A percentile compares a stretch with the other conserved stretches of the same genome.
Conservation (phyloP, 768 basidiomycete genomes). For the Suillus luteus region DNA sequence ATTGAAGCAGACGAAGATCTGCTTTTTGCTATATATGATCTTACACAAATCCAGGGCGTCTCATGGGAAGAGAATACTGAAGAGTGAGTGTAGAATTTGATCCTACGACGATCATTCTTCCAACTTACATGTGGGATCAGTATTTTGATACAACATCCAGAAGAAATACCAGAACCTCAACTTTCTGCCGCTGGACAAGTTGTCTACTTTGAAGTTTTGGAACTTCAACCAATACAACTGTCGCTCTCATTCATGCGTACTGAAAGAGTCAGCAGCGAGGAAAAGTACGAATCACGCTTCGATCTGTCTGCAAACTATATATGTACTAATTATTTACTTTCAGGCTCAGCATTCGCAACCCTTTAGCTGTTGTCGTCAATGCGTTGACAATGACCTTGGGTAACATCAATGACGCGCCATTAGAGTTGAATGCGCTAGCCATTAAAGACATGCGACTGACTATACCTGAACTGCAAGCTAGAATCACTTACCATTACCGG, state of each 20-base stretch:
- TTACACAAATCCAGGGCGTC: slow-evolving; percentile 87
- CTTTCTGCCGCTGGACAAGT: slow-evolving; percentile 69
- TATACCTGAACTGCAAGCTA: slow-evolving; percentile 77
- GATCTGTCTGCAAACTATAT: not conserved
- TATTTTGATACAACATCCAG: slow-evolving; percentile 69
- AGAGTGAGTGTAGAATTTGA: slow-evolving; percentile 55
- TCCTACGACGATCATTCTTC: not conserved
- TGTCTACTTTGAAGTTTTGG: slow-evolving; percentile 93
- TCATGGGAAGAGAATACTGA: slow-evolving; percentile 80
- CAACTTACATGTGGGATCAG: slow-evolving; percentile 37
- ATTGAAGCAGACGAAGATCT: slow-evolving; percentile 98
- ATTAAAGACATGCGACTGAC: slow-evolving; percentile 94
- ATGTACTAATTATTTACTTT: slow-evolving; percentile 11
- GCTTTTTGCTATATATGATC: slow-evolving; percentile 87
- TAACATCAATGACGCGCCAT: slow-evolving; percentile 93
- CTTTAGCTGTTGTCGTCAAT: slow-evolving; percentile 90
- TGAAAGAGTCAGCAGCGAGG: slow-evolving; percentile 88
- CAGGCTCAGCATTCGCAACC: slow-evolving; percentile 82
- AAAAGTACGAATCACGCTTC: slow-evolving; percentile 63
- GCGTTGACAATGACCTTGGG: slow-evolving; percentile 96
- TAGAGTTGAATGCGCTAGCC: slow-evolving; percentile 90
- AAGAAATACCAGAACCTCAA: slow-evolving; percentile 70
- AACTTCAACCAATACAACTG: slow-evolving; percentile 91
- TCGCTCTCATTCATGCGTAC: slow-evolving; percentile 97
- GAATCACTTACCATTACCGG: slow-evolving; percentile 89